Conservation (phyloP, 176 grass and related monocot genomes). For the Neostapfia colusana region DNA sequence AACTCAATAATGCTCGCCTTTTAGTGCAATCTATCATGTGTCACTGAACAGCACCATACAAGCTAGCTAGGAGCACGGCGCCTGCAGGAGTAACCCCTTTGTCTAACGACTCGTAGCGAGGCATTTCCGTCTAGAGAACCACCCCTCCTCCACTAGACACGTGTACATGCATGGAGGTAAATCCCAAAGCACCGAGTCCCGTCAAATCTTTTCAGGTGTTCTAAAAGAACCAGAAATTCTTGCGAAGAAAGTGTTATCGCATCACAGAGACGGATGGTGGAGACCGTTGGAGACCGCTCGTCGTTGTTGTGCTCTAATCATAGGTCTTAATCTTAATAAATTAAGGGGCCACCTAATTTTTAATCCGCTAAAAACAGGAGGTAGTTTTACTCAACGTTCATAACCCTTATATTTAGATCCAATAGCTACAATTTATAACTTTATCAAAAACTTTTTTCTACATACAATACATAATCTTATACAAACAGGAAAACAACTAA, state of each 20-base stretch:
- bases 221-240: neutral
- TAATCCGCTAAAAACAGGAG: too few species aligned
- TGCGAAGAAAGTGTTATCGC: neutral
- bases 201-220: constrained; percentile 37
- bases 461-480: too few species aligned
- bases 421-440: too few species aligned
- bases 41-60: constrained; percentile 23
- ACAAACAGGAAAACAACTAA: too few species aligned
- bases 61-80: neutral
- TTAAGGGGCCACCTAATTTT: too few species aligned
- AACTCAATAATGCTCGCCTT: neutral
- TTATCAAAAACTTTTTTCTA: too few species aligned
- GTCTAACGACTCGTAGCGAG: neutral
- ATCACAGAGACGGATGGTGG: constrained; percentile 7
- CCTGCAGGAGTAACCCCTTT: neutral
- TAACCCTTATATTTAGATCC: too few species aligned
- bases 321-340: constrained; percentile 43
- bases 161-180: neutral
- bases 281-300: constrained; percentile 23
- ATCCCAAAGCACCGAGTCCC: constrained; percentile 1
- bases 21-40: neutral
- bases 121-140: neutral
- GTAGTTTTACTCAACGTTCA: too few species aligned
- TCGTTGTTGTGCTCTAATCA: constrained; percentile 40
- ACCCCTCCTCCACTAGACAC: neutral